Evolutionary conservation across 305 asterid species (phyloP).

Genomic region (Plantago lanceolata): DNA sequence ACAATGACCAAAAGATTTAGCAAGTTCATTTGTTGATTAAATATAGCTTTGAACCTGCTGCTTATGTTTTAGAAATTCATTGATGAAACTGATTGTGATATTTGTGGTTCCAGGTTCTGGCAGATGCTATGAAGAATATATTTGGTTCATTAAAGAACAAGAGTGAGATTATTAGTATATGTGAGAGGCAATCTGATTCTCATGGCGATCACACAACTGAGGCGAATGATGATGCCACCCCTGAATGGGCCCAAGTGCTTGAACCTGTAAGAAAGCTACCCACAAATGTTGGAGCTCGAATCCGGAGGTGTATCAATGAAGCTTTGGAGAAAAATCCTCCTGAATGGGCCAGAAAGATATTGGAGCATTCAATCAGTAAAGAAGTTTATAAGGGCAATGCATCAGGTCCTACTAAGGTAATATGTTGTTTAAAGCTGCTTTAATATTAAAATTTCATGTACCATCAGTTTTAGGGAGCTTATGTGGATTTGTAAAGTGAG

Average conservation of each 20-base stretch:
- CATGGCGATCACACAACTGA: constrained; percentile 40
- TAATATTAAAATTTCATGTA: constrained; percentile 7
- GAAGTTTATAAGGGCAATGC: constrained; percentile 98
- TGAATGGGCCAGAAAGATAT: constrained; percentile 72
- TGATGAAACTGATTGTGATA: constrained; percentile 21
- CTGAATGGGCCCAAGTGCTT: constrained; percentile 88
- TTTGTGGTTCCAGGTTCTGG: constrained; percentile 64
- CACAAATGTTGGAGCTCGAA: constrained; percentile 96
- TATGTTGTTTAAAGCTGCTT: constrained; percentile 20
- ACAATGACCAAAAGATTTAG: constrained; percentile 5
- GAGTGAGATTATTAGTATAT: constrained; percentile 43
- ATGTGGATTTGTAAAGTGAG: constrained; percentile 11
- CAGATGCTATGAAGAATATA: constrained; percentile 74
- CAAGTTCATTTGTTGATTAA: constrained; percentile 2
- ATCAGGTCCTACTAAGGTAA: constrained; percentile 98
- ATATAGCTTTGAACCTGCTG: not conserved
- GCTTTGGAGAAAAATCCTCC: constrained; percentile 82
- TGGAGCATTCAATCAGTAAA: constrained; percentile 89
- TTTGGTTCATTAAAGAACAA: constrained; percentile 61
- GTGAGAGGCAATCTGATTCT: constrained; percentile 46
- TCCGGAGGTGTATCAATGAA: constrained; percentile 68
- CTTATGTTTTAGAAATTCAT: not conserved
- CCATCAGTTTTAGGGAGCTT: constrained; percentile 5
- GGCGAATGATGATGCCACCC: constrained; percentile 46
- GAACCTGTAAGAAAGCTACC: constrained; percentile 98